Evolutionary conservation across 805 yeast species (phyloP).

Genomic region (Kodamaea nitidulidarum): DNA sequence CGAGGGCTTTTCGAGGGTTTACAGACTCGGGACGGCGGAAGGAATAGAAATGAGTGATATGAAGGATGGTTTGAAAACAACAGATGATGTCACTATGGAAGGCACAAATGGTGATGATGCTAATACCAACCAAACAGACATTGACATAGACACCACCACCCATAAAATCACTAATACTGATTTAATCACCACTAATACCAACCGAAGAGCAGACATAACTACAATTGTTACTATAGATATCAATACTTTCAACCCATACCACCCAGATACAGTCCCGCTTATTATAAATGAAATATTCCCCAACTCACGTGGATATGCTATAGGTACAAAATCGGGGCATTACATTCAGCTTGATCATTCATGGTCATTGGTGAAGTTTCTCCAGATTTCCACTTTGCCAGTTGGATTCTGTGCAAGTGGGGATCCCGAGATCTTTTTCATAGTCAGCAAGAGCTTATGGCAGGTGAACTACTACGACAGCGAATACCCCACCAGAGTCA

Average conservation of each 20-base stretch:
- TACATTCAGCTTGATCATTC: conserved; percentile 16
- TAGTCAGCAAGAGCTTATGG: conserved; percentile 29
- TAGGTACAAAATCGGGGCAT: conserved; percentile 35
- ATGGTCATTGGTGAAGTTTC: conserved; percentile 14
- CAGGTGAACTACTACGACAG: conserved; percentile 26
- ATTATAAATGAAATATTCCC: conserved; percentile 14
- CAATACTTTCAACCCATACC: conserved; percentile 8
- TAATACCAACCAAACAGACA: too few species aligned
- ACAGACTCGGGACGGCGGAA: neutral
- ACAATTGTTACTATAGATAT: neutral
- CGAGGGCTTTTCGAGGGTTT: conserved; percentile 2
- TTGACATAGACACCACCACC: too few species aligned
- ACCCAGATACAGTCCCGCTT: neutral
- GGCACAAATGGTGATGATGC: too few species aligned
- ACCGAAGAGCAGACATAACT: too few species aligned
- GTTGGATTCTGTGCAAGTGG: conserved; percentile 16
- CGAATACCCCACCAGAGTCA: conserved; percentile 25
- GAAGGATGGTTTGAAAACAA: too few species aligned
- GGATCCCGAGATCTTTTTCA: conserved; percentile 22
- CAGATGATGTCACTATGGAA: too few species aligned
- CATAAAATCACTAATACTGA: too few species aligned
- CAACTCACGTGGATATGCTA: conserved; percentile 10
- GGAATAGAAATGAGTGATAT: too few species aligned
- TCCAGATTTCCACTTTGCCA: conserved; percentile 26
- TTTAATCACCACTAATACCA: too few species aligned